These are phyloP conservation scores for Pythium dissotocum DNA, from an alignment of 352 stramenopile genomes.

Conservation along the genomic window DNA sequence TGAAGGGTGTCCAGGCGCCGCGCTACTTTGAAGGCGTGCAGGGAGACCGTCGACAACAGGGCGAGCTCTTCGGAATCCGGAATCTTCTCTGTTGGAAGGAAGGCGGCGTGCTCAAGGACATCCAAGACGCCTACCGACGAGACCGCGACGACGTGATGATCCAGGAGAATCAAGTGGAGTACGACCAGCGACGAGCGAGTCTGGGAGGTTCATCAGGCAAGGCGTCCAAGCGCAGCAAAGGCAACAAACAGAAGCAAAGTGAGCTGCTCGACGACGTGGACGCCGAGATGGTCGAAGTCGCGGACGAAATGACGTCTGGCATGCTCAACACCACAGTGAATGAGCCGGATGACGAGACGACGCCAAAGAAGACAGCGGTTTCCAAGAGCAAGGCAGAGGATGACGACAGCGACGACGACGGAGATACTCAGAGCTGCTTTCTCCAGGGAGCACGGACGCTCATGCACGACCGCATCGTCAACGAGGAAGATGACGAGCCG, in stretches of 20 bases:
- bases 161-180: conserved; percentile 57
- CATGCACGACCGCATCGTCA: conserved; percentile 34
- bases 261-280: conserved; percentile 13
- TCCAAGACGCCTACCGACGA: conserved; percentile 68
- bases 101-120: conserved; percentile 69
- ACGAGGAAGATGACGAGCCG: conserved; percentile 15
- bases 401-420: conserved; percentile 29
- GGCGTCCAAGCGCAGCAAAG: conserved; percentile 18
- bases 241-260: background rate
- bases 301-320: conserved; percentile 41
- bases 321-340: conserved; percentile 25
- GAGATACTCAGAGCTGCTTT: conserved; percentile 33
- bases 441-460: conserved; percentile 27
- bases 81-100: conserved; percentile 81
- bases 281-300: conserved; percentile 43
- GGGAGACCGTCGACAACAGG: conserved; percentile 66
- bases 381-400: background rate
- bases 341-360: background rate
- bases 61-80: conserved; percentile 75
- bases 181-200: conserved; percentile 24
- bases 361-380: conserved; percentile 15
- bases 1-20: conserved; percentile 66
- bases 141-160: conserved; percentile 56
- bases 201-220: conserved; percentile 4
- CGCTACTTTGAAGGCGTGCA: conserved; percentile 85